A percentile compares a stretch with the other conserved stretches of the same genome.
phyloP scores from a whole-genome alignment of 257 asterid genomes.

The Knoxia roxburghii region DNA sequence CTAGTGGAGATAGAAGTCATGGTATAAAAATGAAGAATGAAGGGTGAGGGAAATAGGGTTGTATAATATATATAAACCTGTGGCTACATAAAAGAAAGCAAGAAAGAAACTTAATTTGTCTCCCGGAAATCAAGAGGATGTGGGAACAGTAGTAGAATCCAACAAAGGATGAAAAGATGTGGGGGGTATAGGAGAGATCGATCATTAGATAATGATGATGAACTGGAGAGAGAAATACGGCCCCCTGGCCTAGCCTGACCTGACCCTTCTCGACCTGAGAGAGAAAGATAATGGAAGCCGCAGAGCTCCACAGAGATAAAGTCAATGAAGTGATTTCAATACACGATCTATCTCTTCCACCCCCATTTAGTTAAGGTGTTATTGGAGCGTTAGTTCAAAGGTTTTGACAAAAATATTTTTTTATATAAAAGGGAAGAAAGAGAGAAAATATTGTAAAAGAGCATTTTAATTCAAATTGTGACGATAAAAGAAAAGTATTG shows the following conservation, averaged over 20 bases:
- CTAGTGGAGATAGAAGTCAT: not conserved
- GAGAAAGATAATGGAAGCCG: slow-evolving; percentile 22
- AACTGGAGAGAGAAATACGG: slow-evolving; percentile 27
- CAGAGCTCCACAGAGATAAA: slow-evolving; percentile 25
- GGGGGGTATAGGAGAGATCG: slow-evolving; percentile 13
- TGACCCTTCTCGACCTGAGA: not conserved
- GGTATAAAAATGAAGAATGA: not conserved
- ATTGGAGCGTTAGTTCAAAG: too few relatives aligned
- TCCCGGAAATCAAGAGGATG: slow-evolving; percentile 55
- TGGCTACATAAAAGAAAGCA: slow-evolving; percentile 9
- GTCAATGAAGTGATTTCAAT: slow-evolving; percentile 52
- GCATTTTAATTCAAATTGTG: too few relatives aligned
- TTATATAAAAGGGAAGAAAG: too few relatives aligned
- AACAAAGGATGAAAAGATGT: slow-evolving; percentile 13
- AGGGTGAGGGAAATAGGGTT: not conserved
- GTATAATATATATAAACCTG: not conserved
- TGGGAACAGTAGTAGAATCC: slow-evolving; percentile 24
- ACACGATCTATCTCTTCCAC: too few relatives aligned
- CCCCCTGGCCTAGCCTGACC: slow-evolving; percentile 7
- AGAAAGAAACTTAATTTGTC: slow-evolving; percentile 13
- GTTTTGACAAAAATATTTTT: too few relatives aligned
- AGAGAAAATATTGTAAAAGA: too few relatives aligned
- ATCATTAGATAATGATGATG: slow-evolving; percentile 93
- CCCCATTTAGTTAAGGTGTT: too few relatives aligned
- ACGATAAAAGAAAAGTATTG: too few relatives aligned